Evolutionary conservation across 2,329 filamentous ascomycete genomes (phyloP).

Genomic region (Scedosporium dehoogii): DNA sequence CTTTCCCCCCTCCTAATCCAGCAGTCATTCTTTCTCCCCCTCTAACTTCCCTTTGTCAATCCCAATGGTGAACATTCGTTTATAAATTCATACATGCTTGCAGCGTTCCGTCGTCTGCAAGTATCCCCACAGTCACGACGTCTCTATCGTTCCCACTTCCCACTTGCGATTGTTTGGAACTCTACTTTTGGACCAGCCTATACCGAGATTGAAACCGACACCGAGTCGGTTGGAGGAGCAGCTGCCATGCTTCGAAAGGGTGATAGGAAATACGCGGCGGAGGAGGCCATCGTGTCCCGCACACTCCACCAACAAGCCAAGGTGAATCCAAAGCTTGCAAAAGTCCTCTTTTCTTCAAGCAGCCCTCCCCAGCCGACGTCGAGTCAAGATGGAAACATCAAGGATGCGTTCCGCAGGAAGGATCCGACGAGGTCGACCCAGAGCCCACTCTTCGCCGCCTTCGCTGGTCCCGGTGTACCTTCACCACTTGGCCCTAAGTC

Average conservation of each 20-base stretch:
- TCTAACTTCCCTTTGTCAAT: background rate
- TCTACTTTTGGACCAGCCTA: background rate
- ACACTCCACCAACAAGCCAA: conserved; percentile 16
- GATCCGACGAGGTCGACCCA: conserved; percentile 23
- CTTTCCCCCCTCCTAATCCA: background rate
- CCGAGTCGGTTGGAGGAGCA: background rate
- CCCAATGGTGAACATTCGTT: background rate
- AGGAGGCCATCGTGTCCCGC: conserved; percentile 1
- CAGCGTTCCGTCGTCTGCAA: background rate
- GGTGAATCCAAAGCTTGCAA: conserved; percentile 29
- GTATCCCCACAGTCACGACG: background rate
- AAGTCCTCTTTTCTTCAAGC: conserved; percentile 48
- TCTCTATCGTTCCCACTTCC: conserved; percentile 8
- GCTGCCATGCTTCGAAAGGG: conserved; percentile 3
- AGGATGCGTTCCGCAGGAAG: conserved; percentile 38
- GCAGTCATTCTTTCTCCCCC: background rate
- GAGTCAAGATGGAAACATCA: conserved; percentile 34
- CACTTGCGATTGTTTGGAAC: conserved; percentile 27
- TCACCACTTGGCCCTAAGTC: conserved; percentile 11
- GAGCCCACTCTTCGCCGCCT: conserved; percentile 27
- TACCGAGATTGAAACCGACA: background rate
- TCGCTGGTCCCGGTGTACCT: conserved; percentile 19
- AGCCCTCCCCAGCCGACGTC: conserved; percentile 29
- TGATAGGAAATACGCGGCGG: conserved; percentile 2
- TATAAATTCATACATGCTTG: background rate